Evolutionary conservation across 1,284 basidiomycete genomes (phyloP).

Genomic region (Trichosporon inkin): DNA sequence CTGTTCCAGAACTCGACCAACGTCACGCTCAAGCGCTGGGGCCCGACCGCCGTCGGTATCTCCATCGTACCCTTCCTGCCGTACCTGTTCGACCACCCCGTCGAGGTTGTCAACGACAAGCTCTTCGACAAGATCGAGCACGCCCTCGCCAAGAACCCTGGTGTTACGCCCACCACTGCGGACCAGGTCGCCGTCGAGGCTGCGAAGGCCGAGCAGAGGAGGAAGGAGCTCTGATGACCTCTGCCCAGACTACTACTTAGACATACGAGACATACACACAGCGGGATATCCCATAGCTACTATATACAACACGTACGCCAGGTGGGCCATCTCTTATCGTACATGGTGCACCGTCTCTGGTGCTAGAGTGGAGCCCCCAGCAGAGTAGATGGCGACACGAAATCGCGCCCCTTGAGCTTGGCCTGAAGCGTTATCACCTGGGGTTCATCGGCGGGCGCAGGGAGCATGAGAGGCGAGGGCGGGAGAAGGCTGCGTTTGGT

Average conservation of each 20-base stretch:
- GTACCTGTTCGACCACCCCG: slow-evolving; percentile 75
- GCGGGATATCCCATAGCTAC: not conserved
- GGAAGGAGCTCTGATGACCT: slow-evolving; percentile 9
- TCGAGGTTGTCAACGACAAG: slow-evolving; percentile 53
- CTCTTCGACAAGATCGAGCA: slow-evolving; percentile 54
- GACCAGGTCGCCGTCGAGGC: not conserved
- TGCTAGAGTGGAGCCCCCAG: not conserved
- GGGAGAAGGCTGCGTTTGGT: not conserved
- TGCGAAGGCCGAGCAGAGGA: too few relatives aligned
- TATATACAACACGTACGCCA: not conserved
- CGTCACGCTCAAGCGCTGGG: slow-evolving; percentile 65
- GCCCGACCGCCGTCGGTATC: slow-evolving; percentile 61
- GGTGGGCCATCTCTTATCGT: not conserved
- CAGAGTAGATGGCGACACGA: not conserved
- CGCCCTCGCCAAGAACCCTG: slow-evolving; percentile 29
- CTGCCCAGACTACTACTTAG: not conserved
- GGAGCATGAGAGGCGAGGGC: slow-evolving; percentile 12
- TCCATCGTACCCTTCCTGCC: slow-evolving; percentile 74
- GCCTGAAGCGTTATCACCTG: not conserved
- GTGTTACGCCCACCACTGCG: not conserved
- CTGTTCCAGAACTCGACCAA: slow-evolving; percentile 14
- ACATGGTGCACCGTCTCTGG: not conserved
- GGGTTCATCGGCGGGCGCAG: slow-evolving; percentile 1
- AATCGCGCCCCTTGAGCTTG: not conserved
- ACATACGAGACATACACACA: too few relatives aligned